These are phyloP conservation scores for Pisolithus thermaeus DNA, from an alignment of 1,284 basidiomycete species.

Conservation along the genomic window DNA sequence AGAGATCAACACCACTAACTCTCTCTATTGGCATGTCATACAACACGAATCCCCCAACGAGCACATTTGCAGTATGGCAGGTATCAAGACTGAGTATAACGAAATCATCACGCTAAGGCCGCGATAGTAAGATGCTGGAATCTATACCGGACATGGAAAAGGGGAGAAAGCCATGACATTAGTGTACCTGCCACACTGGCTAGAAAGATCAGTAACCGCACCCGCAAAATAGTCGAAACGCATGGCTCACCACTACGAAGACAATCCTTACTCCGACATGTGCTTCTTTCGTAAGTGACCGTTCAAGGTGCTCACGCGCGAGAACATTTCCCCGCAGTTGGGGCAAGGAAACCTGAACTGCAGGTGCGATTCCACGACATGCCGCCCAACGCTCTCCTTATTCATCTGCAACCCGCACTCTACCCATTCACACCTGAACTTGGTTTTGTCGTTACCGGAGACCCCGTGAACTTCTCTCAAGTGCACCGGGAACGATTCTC, in stretches of 20 bases:
- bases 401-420: conserved; percentile 17
- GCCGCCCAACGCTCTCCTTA: conserved; percentile 26
- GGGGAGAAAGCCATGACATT: too few species aligned
- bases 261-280: conserved; percentile 1
- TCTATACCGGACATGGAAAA: too few species aligned
- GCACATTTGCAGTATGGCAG: too few species aligned
- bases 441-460: conserved; percentile 11
- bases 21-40: too few species aligned
- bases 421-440: conserved; percentile 14
- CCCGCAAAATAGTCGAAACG: background rate
- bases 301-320: conserved; percentile 20
- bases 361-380: conserved; percentile 25
- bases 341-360: conserved; percentile 14
- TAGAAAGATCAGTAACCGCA: too few species aligned
- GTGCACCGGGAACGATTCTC: conserved; percentile 18
- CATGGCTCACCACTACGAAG: background rate
- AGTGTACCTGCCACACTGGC: too few species aligned
- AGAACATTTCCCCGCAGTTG: conserved; percentile 19
- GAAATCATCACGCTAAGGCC: too few species aligned
- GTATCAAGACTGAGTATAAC: too few species aligned
- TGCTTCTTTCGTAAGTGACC: conserved; percentile 10
- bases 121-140: too few species aligned
- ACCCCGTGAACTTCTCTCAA: conserved; percentile 19
- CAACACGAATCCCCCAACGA: too few species aligned
- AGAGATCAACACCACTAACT: too few species aligned